Conservation (phyloP, 345 rosid genomes). For the Eucalyptus regnans region DNA sequence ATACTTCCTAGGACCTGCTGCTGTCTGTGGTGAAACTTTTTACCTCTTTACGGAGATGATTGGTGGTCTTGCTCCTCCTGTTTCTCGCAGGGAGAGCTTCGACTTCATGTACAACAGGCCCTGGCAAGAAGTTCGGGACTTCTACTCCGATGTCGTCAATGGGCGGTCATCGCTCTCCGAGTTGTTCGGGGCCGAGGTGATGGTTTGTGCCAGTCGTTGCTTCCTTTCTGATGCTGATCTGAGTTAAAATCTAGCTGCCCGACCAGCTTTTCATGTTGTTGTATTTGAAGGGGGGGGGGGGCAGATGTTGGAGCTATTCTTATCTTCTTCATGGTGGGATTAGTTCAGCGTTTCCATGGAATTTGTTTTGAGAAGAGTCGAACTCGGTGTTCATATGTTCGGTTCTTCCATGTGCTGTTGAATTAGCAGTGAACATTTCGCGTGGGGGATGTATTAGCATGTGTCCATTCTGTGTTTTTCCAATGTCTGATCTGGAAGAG, state of each 20-base stretch:
- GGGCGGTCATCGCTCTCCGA: conserved; percentile 22
- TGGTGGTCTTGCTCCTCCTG: no score
- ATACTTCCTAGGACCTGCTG: background rate
- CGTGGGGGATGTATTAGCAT: background rate
- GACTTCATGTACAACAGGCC: conserved; percentile 62
- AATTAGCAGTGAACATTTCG: background rate
- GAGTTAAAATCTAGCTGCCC: background rate
- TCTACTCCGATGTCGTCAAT: conserved; percentile 45
- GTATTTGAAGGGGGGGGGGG: background rate
- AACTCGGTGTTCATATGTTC: background rate
- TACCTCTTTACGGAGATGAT: background rate
- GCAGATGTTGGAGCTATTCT: background rate
- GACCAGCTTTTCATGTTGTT: background rate
- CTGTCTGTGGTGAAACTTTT: background rate
- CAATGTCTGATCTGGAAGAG: background rate
- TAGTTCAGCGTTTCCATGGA: background rate
- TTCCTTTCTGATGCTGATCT: background rate
- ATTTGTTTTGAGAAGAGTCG: background rate
- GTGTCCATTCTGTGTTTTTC: background rate
- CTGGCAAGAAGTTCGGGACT: conserved; percentile 60
- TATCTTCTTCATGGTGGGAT: background rate
- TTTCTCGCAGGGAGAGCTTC: conserved; percentile 40
- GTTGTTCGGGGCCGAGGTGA: conserved; percentile 44
- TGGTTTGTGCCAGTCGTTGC: background rate
- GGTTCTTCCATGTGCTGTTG: background rate